phyloP scores from a whole-genome alignment of 2,329 filamentous ascomycete genomes.

The Trichoderma harzianum region DNA sequence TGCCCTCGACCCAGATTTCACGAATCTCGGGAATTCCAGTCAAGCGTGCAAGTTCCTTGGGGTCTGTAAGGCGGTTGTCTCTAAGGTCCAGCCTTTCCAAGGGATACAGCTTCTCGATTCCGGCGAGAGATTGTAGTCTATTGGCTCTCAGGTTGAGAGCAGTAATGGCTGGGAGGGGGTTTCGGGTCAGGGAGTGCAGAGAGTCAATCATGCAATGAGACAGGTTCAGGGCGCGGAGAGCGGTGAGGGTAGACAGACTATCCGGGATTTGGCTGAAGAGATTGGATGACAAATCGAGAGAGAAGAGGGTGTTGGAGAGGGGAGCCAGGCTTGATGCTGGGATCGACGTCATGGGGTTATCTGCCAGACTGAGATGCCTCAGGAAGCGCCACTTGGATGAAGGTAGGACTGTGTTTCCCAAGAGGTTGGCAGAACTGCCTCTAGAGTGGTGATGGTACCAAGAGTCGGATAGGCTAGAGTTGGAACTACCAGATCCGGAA shows the following conservation, averaged over 20 bases:
- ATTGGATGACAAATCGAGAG: constrained; percentile 88
- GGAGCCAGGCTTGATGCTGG: constrained; percentile 72
- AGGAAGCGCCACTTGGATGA: constrained; percentile 92
- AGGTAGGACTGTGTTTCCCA: constrained; percentile 69
- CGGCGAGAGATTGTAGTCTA: constrained; percentile 79
- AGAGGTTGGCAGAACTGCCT: constrained; percentile 75
- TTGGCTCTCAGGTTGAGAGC: constrained; percentile 90
- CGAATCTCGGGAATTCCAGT: constrained; percentile 88
- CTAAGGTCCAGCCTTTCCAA: constrained; percentile 86
- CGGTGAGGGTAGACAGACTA: constrained; percentile 78
- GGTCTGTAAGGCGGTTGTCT: constrained; percentile 88
- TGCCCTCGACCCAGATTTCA: constrained; percentile 89
- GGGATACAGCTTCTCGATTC: constrained; percentile 83
- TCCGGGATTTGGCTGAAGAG: constrained; percentile 94
- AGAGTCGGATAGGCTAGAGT: constrained; percentile 69
- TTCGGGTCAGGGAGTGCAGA: constrained; percentile 79
- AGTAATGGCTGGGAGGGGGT: constrained; percentile 87
- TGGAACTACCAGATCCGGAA: constrained; percentile 88
- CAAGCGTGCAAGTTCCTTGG: constrained; percentile 81
- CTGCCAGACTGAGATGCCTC: constrained; percentile 84
- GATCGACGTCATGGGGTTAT: constrained; percentile 84
- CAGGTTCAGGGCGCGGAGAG: constrained; percentile 86
- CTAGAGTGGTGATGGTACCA: constrained; percentile 55
- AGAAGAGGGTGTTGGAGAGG: constrained; percentile 82
- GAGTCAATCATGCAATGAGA: constrained; percentile 98